Evolutionary conservation across 441 rosid species (phyloP).

Genomic region (Flueggea neowawraea): DNA sequence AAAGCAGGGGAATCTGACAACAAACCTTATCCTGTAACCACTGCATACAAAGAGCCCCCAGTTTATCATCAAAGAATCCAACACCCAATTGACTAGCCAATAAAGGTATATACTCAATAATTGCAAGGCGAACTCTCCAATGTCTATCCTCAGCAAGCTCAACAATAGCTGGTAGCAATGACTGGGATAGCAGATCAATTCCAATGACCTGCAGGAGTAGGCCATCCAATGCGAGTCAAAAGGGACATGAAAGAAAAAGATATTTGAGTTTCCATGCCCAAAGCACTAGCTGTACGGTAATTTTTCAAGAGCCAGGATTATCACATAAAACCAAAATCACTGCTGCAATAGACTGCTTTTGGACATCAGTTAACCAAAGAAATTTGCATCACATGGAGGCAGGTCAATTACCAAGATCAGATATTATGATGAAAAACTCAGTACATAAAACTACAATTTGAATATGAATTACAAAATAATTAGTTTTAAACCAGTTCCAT

Average conservation of each 20-base stretch:
- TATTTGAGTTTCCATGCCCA: neutral
- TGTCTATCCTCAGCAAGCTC: conserved; percentile 99
- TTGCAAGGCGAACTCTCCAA: conserved; percentile 98
- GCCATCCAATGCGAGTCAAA: neutral
- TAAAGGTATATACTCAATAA: conserved; percentile 93
- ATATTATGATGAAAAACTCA: neutral
- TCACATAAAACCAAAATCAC: neutral
- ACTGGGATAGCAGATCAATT: conserved; percentile 91
- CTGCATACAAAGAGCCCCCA: conserved; percentile 98
- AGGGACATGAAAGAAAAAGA: neutral
- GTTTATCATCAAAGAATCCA: conserved; percentile 95
- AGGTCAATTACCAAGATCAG: neutral
- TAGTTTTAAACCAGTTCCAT: neutral
- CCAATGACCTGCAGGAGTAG: conserved; percentile 71
- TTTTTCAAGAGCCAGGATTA: neutral
- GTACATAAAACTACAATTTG: neutral
- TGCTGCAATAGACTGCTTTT: no score
- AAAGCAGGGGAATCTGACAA: conserved; percentile 1
- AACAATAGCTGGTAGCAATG: conserved; percentile 92
- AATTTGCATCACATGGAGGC: no score
- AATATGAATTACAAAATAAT: no score
- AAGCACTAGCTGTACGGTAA: neutral
- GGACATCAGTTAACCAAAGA: no score
- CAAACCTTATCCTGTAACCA: conserved; percentile 97
- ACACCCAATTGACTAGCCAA: conserved; percentile 94